These are phyloP conservation scores for Ceratocystiopsis sp. DNA, from an alignment of 2,329 filamentous ascomycete species.

Conservation along the genomic window DNA sequence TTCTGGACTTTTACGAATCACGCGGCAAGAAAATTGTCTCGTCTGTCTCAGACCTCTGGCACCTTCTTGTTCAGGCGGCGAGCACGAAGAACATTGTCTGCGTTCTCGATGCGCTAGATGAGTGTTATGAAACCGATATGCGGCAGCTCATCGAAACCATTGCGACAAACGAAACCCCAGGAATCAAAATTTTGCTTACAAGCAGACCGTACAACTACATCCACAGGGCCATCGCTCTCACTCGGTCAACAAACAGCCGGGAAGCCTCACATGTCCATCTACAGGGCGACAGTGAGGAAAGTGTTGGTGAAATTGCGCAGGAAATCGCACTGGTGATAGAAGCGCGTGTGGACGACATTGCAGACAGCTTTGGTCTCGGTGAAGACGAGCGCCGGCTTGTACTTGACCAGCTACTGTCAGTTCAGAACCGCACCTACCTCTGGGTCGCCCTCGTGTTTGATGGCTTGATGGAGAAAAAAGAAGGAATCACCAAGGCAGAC, in stretches of 20 bases:
- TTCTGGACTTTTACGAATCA: background rate
- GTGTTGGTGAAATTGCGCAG: slow-evolving; percentile 10
- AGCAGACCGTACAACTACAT: slow-evolving; percentile 19
- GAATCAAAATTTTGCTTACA: slow-evolving; percentile 14
- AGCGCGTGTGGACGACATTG: background rate
- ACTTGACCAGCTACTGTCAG: background rate
- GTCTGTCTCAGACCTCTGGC: background rate
- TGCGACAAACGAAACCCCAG: background rate
- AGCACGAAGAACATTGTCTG: background rate
- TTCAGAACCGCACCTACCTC: background rate
- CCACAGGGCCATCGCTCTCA: slow-evolving; percentile 11
- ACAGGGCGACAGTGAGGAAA: slow-evolving; percentile 13
- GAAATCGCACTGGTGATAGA: slow-evolving; percentile 15
- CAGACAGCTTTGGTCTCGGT: background rate
- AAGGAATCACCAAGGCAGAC: background rate
- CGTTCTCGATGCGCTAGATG: background rate
- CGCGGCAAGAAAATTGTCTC: background rate
- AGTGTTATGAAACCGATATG: background rate
- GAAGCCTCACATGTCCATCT: slow-evolving; percentile 12
- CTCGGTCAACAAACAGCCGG: slow-evolving; percentile 7
- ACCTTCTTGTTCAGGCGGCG: background rate
- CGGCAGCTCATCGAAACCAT: background rate
- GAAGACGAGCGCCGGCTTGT: background rate
- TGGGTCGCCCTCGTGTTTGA: background rate
- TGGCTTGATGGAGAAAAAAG: background rate